phyloP scores from a whole-genome alignment of 2,329 filamentous ascomycete species.

The Immersiporthe knoxdaviesiana region DNA sequence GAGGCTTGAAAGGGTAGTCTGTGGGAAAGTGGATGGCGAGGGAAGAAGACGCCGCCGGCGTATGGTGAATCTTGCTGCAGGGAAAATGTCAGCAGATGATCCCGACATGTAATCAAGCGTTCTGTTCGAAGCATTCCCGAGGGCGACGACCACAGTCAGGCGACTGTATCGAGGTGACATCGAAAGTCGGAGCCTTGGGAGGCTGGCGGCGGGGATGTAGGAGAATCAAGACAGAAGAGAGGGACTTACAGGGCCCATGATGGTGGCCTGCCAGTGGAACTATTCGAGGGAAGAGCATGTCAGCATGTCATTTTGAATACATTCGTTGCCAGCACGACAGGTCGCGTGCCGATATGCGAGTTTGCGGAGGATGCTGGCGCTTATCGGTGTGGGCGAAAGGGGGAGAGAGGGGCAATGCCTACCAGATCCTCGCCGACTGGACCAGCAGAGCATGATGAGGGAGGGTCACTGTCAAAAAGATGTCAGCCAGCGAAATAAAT shows the following conservation, averaged over 20 bases:
- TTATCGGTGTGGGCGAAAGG: constrained; percentile 33
- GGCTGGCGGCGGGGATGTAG: constrained; percentile 8
- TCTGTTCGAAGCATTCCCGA: constrained; percentile 6
- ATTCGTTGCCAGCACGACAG: constrained; percentile 8
- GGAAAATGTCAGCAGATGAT: constrained; percentile 36
- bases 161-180: constrained; percentile 6
- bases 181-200: neutral
- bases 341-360: constrained; percentile 16
- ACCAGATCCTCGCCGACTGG: constrained; percentile 98
- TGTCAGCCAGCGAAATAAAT: constrained; percentile 36
- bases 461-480: constrained; percentile 74
- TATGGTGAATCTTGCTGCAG: constrained; percentile 90
- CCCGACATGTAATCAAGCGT: constrained; percentile 6
- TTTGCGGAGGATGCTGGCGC: constrained; percentile 16
- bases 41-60: constrained; percentile 98
- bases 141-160: neutral
- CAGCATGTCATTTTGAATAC: constrained; percentile 34
- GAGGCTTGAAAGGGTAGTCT: constrained; percentile 99
- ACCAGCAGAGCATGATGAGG: constrained; percentile 97
- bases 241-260: constrained; percentile 94
- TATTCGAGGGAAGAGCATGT: constrained; percentile 47
- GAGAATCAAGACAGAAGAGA: constrained; percentile 37
- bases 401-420: constrained; percentile 50
- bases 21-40: constrained; percentile 98
- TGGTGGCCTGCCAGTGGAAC: constrained; percentile 99